Conservation (phyloP, 2,329 filamentous ascomycete species). For the Lecanicillium sp. region DNA sequence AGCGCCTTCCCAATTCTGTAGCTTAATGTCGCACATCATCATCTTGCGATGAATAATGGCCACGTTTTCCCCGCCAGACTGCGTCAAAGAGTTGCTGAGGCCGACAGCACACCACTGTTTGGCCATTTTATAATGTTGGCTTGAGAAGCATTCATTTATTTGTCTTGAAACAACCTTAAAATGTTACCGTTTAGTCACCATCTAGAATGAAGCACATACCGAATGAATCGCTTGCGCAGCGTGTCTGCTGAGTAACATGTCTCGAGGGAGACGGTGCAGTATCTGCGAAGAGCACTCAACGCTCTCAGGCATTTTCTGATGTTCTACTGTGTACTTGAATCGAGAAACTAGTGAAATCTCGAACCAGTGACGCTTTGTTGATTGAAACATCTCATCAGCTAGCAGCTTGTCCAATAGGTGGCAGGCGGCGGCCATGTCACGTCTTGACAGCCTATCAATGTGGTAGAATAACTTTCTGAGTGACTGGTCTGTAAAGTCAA, state of each 20-base stretch:
- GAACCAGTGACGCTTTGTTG: too few species aligned
- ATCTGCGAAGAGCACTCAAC: too few species aligned
- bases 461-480: conserved; percentile 62
- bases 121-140: conserved; percentile 10
- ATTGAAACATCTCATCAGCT: not conserved
- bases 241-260: not conserved
- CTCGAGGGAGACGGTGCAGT: too few species aligned
- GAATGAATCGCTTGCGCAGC: not conserved
- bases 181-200: not conserved
- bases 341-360: too few species aligned
- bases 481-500: conserved; percentile 53
- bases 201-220: not conserved
- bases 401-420: conserved; percentile 58
- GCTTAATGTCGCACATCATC: conserved; percentile 60
- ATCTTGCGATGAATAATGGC: conserved; percentile 65
- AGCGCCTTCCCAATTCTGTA: conserved; percentile 17
- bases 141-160: not conserved
- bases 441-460: conserved; percentile 43
- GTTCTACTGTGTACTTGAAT: too few species aligned
- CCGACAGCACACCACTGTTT: conserved; percentile 67
- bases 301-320: too few species aligned
- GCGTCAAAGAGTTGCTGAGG: conserved; percentile 55
- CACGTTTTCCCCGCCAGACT: conserved; percentile 56
- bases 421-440: conserved; percentile 22
- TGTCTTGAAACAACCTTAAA: not conserved